Evolutionary conservation across 2,329 filamentous ascomycete genomes (phyloP).

Genomic region (Cercospora janseana): DNA sequence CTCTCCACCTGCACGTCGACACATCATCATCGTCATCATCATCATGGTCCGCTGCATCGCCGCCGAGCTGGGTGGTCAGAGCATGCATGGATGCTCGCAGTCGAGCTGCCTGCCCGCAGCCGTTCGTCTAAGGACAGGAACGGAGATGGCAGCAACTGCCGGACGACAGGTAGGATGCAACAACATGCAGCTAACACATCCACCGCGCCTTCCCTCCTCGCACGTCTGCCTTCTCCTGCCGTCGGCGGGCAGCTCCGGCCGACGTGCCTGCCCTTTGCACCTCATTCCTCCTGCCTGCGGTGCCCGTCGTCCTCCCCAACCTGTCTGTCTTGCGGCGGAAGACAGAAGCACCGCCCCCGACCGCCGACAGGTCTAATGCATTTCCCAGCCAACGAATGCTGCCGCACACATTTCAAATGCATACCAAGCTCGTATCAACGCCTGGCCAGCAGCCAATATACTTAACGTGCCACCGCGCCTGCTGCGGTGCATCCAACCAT

Average conservation of each 20-base stretch:
- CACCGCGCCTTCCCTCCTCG: no score
- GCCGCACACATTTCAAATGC: no score
- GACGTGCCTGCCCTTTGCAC: slow-evolving; percentile 1
- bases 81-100: no score
- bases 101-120: slow-evolving; percentile 4
- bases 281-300: no score
- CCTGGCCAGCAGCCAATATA: slow-evolving; percentile 30
- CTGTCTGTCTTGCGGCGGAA: slow-evolving; percentile 15
- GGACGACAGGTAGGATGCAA: no score
- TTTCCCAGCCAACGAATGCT: slow-evolving; percentile 25
- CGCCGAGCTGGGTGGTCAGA: no score
- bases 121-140: slow-evolving; percentile 22
- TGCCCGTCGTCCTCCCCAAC: no score
- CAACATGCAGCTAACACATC: no score
- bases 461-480: slow-evolving; percentile 34
- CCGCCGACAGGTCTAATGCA: slow-evolving; percentile 18
- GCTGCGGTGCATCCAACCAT: slow-evolving; percentile 36
- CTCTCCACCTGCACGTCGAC: no score
- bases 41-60: no score
- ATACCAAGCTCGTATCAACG: no score
- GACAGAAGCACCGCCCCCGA: slow-evolving; percentile 16
- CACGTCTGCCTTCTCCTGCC: slow-evolving; percentile 12
- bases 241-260: slow-evolving; percentile 13
- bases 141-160: slow-evolving; percentile 22
- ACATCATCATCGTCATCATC: slow-evolving; percentile 26